Conservation (phyloP, 2,329 filamentous ascomycete genomes). For the Sporothrix curviconia region DNA sequence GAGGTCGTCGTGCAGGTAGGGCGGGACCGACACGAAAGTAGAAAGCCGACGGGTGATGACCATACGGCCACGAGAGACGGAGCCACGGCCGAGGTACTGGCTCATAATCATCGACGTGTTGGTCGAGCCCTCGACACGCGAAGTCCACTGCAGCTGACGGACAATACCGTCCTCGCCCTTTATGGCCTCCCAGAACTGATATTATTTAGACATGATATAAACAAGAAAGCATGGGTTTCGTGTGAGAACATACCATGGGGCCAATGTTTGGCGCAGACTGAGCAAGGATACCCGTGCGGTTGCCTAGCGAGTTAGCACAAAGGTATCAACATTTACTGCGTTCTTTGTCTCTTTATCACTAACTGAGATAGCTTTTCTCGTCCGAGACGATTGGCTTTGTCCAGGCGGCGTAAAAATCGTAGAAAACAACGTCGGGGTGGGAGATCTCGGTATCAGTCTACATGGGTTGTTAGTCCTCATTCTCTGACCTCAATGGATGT, state of each 20-base stretch:
- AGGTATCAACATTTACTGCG: neutral
- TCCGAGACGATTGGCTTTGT: conserved; percentile 40
- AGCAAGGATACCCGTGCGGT: conserved; percentile 53
- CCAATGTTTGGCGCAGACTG: conserved; percentile 63
- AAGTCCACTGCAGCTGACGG: conserved; percentile 60
- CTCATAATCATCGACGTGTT: conserved; percentile 41
- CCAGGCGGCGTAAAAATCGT: conserved; percentile 60
- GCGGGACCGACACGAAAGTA: conserved; percentile 52
- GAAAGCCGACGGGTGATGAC: conserved; percentile 52
- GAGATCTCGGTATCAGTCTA: conserved; percentile 39
- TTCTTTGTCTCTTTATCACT: neutral
- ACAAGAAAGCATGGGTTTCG: no score
- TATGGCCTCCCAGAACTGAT: conserved; percentile 51
- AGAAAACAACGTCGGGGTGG: conserved; percentile 46
- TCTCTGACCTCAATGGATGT: no score
- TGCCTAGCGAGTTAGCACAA: no score
- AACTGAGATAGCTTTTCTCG: conserved; percentile 35
- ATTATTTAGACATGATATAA: no score
- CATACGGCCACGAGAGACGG: conserved; percentile 53
- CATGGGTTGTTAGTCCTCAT: neutral
- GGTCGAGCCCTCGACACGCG: conserved; percentile 27
- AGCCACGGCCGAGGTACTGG: conserved; percentile 59
- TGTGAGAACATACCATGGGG: conserved; percentile 33
- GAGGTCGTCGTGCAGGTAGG: conserved; percentile 52
- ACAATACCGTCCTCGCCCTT: conserved; percentile 50